Evolutionary conservation across 176 grass and related monocot species (phyloP).

Genomic region (Eragrostis curvula): DNA sequence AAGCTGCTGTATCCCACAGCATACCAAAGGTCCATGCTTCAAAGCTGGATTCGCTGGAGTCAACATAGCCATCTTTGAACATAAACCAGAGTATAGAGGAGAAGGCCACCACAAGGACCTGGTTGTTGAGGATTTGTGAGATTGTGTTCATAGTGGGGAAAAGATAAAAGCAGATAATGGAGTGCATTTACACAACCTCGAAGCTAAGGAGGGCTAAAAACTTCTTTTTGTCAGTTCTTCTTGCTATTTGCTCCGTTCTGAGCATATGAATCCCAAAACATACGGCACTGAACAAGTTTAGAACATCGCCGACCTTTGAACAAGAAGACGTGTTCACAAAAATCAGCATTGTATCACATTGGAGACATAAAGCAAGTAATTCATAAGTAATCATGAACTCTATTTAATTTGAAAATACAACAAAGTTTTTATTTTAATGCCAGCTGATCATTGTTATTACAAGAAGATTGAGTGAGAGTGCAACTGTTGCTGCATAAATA

Average conservation of each 20-base stretch:
- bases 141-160: neutral
- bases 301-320: slow-evolving; percentile 73
- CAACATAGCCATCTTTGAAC: slow-evolving; percentile 62
- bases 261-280: slow-evolving; percentile 96
- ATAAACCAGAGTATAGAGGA: slow-evolving; percentile 80
- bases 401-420: neutral
- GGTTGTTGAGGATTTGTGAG: slow-evolving; percentile 42
- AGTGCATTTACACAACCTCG: slow-evolving; percentile 52
- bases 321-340: neutral
- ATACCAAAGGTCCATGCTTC: slow-evolving; percentile 55
- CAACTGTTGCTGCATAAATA: neutral
- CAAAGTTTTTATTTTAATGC: neutral
- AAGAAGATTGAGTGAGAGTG: slow-evolving; percentile 8
- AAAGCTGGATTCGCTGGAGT: slow-evolving; percentile 50
- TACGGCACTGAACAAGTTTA: slow-evolving; percentile 79
- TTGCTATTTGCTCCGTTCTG: slow-evolving; percentile 85
- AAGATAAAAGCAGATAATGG: neutral
- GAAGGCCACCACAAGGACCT: slow-evolving; percentile 83
- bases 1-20: slow-evolving; percentile 61
- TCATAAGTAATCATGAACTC: neutral
- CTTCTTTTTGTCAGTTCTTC: slow-evolving; percentile 81
- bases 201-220: slow-evolving; percentile 77
- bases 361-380: neutral
- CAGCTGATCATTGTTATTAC: neutral
- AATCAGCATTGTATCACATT: slow-evolving; percentile 2